These are phyloP conservation scores for Alternaria arborescens DNA, from an alignment of 2,329 filamentous ascomycete genomes.

Conservation along the genomic window DNA sequence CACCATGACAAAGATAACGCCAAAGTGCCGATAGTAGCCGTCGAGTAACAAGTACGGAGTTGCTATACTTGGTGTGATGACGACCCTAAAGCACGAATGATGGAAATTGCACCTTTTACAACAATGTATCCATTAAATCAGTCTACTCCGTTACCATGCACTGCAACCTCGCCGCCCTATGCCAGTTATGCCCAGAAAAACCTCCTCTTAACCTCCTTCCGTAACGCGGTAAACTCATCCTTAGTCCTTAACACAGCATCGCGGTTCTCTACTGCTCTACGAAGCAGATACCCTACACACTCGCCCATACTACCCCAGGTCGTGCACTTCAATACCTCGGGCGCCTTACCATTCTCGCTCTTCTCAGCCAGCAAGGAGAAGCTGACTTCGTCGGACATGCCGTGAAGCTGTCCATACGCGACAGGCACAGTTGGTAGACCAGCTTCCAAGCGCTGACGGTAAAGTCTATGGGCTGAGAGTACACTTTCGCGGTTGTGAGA, in stretches of 20 bases:
- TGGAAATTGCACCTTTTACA: background rate
- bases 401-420: conserved; percentile 83
- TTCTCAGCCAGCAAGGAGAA: conserved; percentile 51
- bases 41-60: background rate
- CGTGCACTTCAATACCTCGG: conserved; percentile 64
- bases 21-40: background rate
- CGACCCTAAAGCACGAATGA: background rate
- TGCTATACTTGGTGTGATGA: background rate
- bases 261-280: conserved; percentile 67
- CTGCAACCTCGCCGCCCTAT: no score
- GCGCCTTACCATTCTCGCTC: conserved; percentile 43
- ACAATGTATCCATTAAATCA: background rate
- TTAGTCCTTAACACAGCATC: conserved; percentile 63
- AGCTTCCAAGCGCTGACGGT: conserved; percentile 46
- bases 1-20: background rate
- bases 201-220: conserved; percentile 35
- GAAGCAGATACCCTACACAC: conserved; percentile 78
- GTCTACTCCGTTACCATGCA: background rate
- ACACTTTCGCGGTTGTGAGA: conserved; percentile 84
- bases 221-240: conserved; percentile 42
- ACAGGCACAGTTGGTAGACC: conserved; percentile 59
- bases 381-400: conserved; percentile 95
- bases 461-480: conserved; percentile 58
- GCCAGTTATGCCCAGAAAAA: conserved; percentile 20
- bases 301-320: conserved; percentile 69